Evolutionary conservation across 2,329 filamentous ascomycete species (phyloP).

Genomic region (Stagonosporopsis tanaceti): DNA sequence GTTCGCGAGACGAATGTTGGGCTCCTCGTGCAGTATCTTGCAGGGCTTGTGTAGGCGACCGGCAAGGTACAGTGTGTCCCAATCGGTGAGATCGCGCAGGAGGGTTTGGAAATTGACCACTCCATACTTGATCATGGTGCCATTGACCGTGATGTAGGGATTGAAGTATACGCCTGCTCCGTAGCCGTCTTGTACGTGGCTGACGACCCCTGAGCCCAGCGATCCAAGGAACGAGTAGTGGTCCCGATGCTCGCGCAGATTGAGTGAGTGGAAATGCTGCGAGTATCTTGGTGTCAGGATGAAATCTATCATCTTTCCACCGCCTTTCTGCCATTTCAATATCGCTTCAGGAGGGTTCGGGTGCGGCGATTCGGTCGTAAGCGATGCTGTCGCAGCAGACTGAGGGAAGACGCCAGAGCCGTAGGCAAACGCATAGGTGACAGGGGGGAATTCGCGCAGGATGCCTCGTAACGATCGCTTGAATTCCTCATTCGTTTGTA

Average conservation of each 20-base stretch:
- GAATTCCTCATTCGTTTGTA: slow-evolving; percentile 90
- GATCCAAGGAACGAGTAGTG: slow-evolving; percentile 90
- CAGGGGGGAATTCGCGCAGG: slow-evolving; percentile 92
- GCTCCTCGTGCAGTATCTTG: slow-evolving; percentile 95
- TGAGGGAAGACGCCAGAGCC: slow-evolving; percentile 97
- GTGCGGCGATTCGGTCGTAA: slow-evolving; percentile 72
- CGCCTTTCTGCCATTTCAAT: slow-evolving; percentile 82
- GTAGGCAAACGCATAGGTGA: slow-evolving; percentile 96
- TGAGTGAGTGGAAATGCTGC: slow-evolving; percentile 96
- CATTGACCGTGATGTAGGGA: slow-evolving; percentile 92
- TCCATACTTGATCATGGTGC: slow-evolving; percentile 96
- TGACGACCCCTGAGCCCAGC: slow-evolving; percentile 84
- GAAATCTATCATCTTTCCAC: slow-evolving; percentile 97
- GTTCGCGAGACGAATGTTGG: slow-evolving; percentile 89
- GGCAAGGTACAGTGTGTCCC: slow-evolving; percentile 96
- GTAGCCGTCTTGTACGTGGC: slow-evolving; percentile 83
- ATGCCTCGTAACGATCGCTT: slow-evolving; percentile 89
- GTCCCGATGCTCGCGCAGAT: slow-evolving; percentile 84
- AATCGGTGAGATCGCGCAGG: slow-evolving; percentile 83
- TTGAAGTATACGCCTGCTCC: slow-evolving; percentile 98
- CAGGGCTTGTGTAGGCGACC: slow-evolving; percentile 96
- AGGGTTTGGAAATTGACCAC: slow-evolving; percentile 94
- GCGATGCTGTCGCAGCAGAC: slow-evolving; percentile 57
- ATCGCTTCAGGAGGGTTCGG: slow-evolving; percentile 83
- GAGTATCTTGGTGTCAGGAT: slow-evolving; percentile 95